phyloP scores from a whole-genome alignment of 345 rosid species.

The Ceriops tagal region DNA sequence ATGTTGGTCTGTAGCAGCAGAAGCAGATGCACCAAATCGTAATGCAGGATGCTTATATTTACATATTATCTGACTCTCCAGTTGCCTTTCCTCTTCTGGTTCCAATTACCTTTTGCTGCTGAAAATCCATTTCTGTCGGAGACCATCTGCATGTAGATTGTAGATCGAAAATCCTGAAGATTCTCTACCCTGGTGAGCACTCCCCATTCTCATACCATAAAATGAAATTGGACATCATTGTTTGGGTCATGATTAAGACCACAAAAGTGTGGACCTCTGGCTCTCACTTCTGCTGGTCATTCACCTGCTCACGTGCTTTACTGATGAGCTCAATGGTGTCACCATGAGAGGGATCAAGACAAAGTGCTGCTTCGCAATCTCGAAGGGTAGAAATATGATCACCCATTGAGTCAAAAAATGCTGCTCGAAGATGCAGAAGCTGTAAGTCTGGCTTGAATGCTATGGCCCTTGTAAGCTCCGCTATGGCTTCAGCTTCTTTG shows the following conservation, averaged over 20 bases:
- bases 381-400: constrained; percentile 45
- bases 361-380: constrained; percentile 97
- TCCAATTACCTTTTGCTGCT: constrained; percentile 3
- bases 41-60: constrained; percentile 16
- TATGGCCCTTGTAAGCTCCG: constrained; percentile 76
- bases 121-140: constrained; percentile 4
- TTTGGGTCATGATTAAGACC: constrained; percentile 7
- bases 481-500: constrained; percentile 82
- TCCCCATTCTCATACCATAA: background rate
- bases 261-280: constrained; percentile 11
- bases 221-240: too few relatives aligned
- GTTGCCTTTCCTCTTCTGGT: constrained; percentile 21
- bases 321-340: constrained; percentile 66
- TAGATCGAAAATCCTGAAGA: constrained; percentile 31
- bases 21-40: constrained; percentile 33
- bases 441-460: constrained; percentile 90
- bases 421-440: constrained; percentile 88
- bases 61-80: constrained; percentile 37
- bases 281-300: constrained; percentile 36
- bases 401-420: constrained; percentile 83
- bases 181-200: constrained; percentile 13
- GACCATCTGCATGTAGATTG: constrained; percentile 13
- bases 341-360: constrained; percentile 63
- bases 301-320: constrained; percentile 41
- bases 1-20: constrained; percentile 15